Evolutionary conservation across 1,284 basidiomycete genomes (phyloP), one percentile per base, ranked within the genome.

Genomic region (Salmacisia buchloeana): DNA sequence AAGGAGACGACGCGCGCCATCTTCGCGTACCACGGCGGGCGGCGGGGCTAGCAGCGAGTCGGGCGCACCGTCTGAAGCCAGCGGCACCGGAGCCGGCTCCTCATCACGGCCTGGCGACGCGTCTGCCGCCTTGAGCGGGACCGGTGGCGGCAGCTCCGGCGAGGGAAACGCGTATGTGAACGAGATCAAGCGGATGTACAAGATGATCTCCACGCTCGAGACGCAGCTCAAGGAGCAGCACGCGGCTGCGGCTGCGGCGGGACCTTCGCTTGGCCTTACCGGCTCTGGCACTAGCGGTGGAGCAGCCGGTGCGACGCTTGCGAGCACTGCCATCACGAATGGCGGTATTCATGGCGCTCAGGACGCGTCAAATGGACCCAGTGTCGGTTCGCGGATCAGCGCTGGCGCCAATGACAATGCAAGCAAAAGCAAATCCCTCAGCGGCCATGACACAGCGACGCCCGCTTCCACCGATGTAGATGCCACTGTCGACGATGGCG

Each of bases 121-220:
- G 58, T 45, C n/a, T n/a, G n/a, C n/a, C n/a, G n/a, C n/a, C n/a
- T n/a, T n/a, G n/a, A n/a, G n/a, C n/a, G n/a, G n/a, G n/a, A n/a
- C n/a, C n/a, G n/a, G n/a, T n/a, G n/a, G n/a, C n/a, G n/a, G n/a
- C n/a, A n/a, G n/a, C n/a, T n/a, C n/a, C n/a, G n/a, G n/a, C n/a
- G 83, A n/a, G 23, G 60, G 9, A 18, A 88, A 87, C 67, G 85
- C 86, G 0, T 87, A 90, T 52, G 86, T 90, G 0, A 75, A 83
- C 9, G 87, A 91, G 73, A 84, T 94, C 61, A 92, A 92, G 82
- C 85, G 85, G 65, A 83, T 91, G 0, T 94, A 94, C 78, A 85
- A 89, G 21, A 85, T 83, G 35, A 90, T 93, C 66, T 86, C 86
- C 3, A 82, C 82, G 9, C 82, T 92, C 6, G 92, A 94, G 80